Evolutionary conservation across 176 grass and related monocot species (phyloP), one percentile per base, ranked within the genome.

Genomic region (Melocanna baccifera): DNA sequence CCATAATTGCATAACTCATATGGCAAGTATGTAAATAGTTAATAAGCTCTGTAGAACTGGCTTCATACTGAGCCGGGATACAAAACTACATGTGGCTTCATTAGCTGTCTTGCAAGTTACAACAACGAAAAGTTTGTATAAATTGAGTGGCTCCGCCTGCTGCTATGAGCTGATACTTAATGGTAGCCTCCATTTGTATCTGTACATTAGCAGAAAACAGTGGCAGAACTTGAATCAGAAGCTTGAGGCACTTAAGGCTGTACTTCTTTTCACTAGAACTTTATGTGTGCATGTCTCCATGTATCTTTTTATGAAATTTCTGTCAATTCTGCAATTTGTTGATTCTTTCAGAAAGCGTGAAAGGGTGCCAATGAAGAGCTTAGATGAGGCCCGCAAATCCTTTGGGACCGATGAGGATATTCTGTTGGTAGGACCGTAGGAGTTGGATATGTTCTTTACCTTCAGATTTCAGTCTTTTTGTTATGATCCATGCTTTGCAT

Each of bases 391-490:
- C 26, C 91, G 93, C 48, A 99, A 92, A 85, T 99, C 96, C 7
- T 99, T 89, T 32, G 96, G 96, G 69, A 99, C 96, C 0, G 96
- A 99, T 45, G 96, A 99, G 81, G 96, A 99, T 82, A 96, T 99
- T 86, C 84, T 99, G 19, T 84, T 99, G 96, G 96, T 99, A 96
- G 40, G 77, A 43, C 96, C 93, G 96, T 99, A 96, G 40, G 77
- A 43, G 7, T 58, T 32, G 20, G 4, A 59, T 45, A 0, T 19
- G 34, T 37, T 82, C 5, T 76, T 25, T 25, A 65, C 25, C 23
- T n/a, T 59, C 0, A 42, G 42, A 20, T 62, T 66, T 41, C 9
- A 40, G 7, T 18, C 0, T 3, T 18, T 43, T 42, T 63, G 12
- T 64, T 13, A 68, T 47, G 41, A n/a, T 41, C 26, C 22, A 32